phyloP scores from a whole-genome alignment of 345 rosid genomes.

The Eucalyptus decipiens region DNA sequence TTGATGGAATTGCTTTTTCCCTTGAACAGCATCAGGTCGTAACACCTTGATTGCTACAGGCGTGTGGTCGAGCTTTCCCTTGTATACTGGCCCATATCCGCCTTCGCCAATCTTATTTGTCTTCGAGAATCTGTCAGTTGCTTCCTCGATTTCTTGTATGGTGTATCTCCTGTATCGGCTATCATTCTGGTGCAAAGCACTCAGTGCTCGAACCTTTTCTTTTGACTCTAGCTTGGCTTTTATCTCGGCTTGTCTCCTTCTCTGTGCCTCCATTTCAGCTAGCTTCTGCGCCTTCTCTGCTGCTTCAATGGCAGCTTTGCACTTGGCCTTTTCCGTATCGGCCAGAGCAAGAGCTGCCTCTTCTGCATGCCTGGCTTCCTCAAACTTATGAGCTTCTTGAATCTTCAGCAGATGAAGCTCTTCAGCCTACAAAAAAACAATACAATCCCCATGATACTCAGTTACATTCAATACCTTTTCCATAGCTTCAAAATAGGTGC shows the following conservation, averaged over 20 bases:
- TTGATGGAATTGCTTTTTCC: conserved; percentile 79
- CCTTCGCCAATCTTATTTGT: conserved; percentile 77
- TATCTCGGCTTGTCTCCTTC: conserved; percentile 56
- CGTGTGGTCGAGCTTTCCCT: conserved; percentile 82
- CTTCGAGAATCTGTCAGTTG: conserved; percentile 40
- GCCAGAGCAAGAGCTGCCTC: conserved; percentile 74
- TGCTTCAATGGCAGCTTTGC: conserved; percentile 76
- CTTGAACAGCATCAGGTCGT: conserved; percentile 90
- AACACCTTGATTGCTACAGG: conserved; percentile 82
- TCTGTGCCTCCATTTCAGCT: conserved; percentile 59
- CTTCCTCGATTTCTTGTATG: conserved; percentile 71
- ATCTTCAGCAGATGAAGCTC: conserved; percentile 62
- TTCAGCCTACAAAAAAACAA: conserved; percentile 33
- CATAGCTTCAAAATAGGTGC: neutral
- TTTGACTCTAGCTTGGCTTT: conserved; percentile 58
- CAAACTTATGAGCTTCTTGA: conserved; percentile 56
- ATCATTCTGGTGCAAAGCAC: conserved; percentile 50
- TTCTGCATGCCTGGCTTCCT: conserved; percentile 62
- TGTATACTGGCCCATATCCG: conserved; percentile 89
- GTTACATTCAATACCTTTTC: neutral
- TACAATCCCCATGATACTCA: neutral
- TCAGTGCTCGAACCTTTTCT: conserved; percentile 66
- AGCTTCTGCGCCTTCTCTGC: conserved; percentile 67
- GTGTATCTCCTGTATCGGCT: conserved; percentile 59
- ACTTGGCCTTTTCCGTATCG: conserved; percentile 81